Evolutionary conservation across 2,329 filamentous ascomycete species (phyloP), one percentile per base, ranked within the genome.

Genomic region (Sporothrix humicola): DNA sequence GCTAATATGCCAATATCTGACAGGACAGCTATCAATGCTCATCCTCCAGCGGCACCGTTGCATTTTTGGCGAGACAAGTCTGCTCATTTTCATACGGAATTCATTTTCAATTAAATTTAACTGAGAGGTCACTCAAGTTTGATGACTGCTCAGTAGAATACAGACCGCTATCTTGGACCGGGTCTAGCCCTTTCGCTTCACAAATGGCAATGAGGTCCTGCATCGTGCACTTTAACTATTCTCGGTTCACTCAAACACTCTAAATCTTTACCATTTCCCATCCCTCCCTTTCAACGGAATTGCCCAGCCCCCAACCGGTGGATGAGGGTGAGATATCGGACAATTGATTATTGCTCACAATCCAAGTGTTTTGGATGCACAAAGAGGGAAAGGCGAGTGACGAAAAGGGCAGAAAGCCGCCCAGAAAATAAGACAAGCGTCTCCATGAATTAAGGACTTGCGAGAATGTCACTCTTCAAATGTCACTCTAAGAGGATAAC

Each of bases 121-220:
- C 10, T 48, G 46, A 13, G 46, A 48, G 46, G 7, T 17, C 15
- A 12, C 15, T 48, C 44, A 37, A 20, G 17, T 26, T 23, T 46
- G 15, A 10, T n/a, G 12, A 17, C 42, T 48, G 61, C 61, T 66
- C 42, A 65, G 61, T 26, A 66, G 1, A 66, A 48, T 48, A 48
- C 61, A 66, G 42, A 26, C 61, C 61, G 61, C 61, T 9, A 23
- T 17, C 59, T 37, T 46, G 42, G 61, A 48, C 61, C 61, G 59
- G 59, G 61, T 66, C 61, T 48, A 65, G 42, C n/a, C 61, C n/a
- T 23, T 46, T 65, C 59, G 59, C 59, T 65, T 65, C 17, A 23
- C 9, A 20, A n/a, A 44, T 46, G 37, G 23, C 6, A 20, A 63
- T 46, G 59, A 65, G 59, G 59, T 46, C 59, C 59, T 65, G 59